Base-by-base conservation (phyloP, 2,329 filamentous ascomycete genomes). In the Penicillium sp. region DNA sequence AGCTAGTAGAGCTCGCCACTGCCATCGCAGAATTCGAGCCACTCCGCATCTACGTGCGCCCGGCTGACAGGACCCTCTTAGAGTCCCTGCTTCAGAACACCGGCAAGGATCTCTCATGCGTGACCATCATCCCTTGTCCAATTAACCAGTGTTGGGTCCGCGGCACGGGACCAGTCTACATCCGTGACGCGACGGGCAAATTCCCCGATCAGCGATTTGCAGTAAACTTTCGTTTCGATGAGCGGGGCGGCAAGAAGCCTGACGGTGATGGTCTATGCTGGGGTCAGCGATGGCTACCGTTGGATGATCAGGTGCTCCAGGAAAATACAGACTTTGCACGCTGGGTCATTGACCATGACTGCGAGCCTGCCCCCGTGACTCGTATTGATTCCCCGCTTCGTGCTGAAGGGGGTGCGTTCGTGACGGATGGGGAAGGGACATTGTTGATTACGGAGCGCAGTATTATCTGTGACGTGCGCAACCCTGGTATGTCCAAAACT, bases 361-460 rank as follows among this genome's bases (percentile, higher is more conserved):
- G 9, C 11, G 26, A 35, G 4, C 62, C 62, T 3, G 41, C 40
- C 1, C 45, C 54, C 1, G 62, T 63, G 18, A 56, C 51, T n/a
- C 35, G 35, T 9, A 48, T 66, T 1, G 49, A 57, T 14, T 60
- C 60, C 15, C 57, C 54, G 7, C 59, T 68, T n/a, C 55, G 60
- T 9, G 48, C 59, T 1, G 69, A 71, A 54, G 67, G 68, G 2
- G 69, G 68, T 6, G 62, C 52, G 6, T 49, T 71, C 3, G 67
- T 68, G 9, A 56, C 60, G 6, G 69, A 72, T 41, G 69, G 69
- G 8, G 63, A 70, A 18, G 69, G 69, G 18, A 71, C 69, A 4
- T 55, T 72, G 11, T 52, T 70, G 4, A 63, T 60, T 18, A 61
- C 67, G 2, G 67, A 69, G 48, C 70, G 69, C 53, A 66, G 58